Base-by-base conservation (phyloP, 306 rosid genomes). In the Glycine latifolia region DNA sequence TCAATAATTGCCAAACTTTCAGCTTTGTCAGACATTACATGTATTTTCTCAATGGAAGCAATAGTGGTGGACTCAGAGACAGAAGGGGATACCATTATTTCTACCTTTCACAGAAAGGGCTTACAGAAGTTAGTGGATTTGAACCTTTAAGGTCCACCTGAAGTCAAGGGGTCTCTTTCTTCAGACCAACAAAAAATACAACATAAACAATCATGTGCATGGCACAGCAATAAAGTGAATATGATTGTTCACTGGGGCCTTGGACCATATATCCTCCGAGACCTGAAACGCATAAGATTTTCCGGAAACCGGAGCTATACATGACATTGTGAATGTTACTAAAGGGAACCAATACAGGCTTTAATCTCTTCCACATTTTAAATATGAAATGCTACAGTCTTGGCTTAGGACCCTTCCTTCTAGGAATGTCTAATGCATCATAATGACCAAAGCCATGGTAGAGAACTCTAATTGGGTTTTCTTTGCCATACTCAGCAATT, bases 391-490 rank as follows among this genome's bases (percentile, higher is more conserved):
- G 72, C 81, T 91, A 92, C n/a, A 95, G 90, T 66, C 85, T 75
- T 60, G 92, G 86, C 73, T 75, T 86, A 66, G 60, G 80, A 63
- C 83, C 86, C 76, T 78, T 82, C 71, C 79, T 86, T 83, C 76
- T 80, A 37, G 92, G 96, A 74, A 93, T 86, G 67, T 87, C 90
- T 81, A 93, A 75, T 9, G 99, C 96, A 77, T 95, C 99, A 67
- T 95, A 93, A 73, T 95, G 99, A 84, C 98, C 96, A 91, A 85
- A 95, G 43, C 97, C 99, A 47, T 93, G 89, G 75, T 93, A 95
- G 75, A 95, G 99, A 78, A 95, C 93, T 80, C 86, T 87, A 70
- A 93, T 87, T 37, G 98, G 98, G 80, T 91, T 88, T 43, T 91
- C 89, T 74, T 84, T 88, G 46, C 96, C 94, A 15, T 95, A 95